Evolutionary conservation across 495 filamentous ascomycete genomes (phyloP).

Genomic region (Daldinia vernicosa): DNA sequence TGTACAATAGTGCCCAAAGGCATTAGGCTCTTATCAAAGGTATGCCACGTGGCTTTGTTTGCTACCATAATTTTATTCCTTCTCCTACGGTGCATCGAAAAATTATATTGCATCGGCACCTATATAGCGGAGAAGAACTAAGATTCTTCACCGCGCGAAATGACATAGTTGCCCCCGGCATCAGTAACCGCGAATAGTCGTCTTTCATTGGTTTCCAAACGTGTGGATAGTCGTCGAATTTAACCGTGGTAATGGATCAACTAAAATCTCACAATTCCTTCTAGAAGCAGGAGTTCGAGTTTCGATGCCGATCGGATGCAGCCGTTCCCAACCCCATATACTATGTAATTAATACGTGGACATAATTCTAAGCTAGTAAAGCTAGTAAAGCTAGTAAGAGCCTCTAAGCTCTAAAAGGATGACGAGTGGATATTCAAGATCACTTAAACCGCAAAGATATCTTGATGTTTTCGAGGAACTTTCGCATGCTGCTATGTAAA

Average conservation of each 20-base stretch:
- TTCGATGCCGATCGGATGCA: constrained; percentile 4
- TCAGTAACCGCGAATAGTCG: not conserved
- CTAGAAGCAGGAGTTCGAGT: constrained; percentile 1
- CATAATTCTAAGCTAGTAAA: constrained; percentile 1
- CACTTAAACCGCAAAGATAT: not conserved
- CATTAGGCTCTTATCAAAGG: not conserved
- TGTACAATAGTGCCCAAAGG: not conserved
- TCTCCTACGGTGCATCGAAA: not conserved
- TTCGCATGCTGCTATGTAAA: not conserved
- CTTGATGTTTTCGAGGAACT: not conserved
- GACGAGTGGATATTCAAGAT: not conserved
- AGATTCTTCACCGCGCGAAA: not conserved
- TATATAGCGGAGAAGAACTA: not conserved
- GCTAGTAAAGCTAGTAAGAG: not conserved
- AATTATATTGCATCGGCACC: not conserved
- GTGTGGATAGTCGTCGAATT: not conserved
- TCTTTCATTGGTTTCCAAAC: constrained; percentile 12
- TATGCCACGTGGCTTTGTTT: not conserved
- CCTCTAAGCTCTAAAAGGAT: constrained; percentile 4
- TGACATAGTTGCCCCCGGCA: not conserved
- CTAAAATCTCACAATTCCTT: constrained; percentile 4
- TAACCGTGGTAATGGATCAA: not conserved
- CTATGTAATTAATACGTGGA: not conserved
- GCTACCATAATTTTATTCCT: not conserved
- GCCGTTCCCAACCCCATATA: not conserved